Evolutionary conservation across 257 asterid species (phyloP), one percentile per base, ranked within the genome.

Genomic region (Solanum appendiculatum): DNA sequence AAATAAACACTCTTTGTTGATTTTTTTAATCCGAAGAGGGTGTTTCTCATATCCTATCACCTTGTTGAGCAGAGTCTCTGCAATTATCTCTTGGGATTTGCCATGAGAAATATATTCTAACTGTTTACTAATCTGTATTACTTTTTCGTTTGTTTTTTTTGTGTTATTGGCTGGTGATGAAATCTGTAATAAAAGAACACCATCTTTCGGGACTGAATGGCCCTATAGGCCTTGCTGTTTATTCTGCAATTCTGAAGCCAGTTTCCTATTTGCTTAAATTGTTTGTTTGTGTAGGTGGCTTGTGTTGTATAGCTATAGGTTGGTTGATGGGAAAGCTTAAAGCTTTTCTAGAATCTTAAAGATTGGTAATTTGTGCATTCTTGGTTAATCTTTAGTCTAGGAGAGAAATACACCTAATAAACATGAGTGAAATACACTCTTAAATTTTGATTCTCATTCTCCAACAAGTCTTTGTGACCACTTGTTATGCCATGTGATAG

Each of bases 151-250:
- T 1, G 18, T n/a, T 10, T 48, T 0, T 13, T 8, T n/a, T 56
- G 25, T n/a, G 3, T 13, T 42, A 44, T 2, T 80, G 84, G 95
- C 92, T 95, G 66, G 54, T 91, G 96, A 93, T 44, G 98, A 93
- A 82, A 94, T 89, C 82, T 21, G 1, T 69, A 1, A 51, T 20
- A 77, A 46, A 86, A 10, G 34, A 51, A 91, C 90, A 94, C 98
- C 95, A 93, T 94, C 96, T 93, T 94, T 94, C 96, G 96, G 98
- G 98, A 90, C 96, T 92, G 94, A 94, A 87, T 90, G 93, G 95
- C 93, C 63, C 63, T 3, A 82, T 37, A 4, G 85, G 89, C 95
- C 89, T 86, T 93, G 95, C 29, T 89, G 94, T 87, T 69, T 46
- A 88, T 87, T 94, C 95, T 93, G 96, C 94, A 92, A 94, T 94